Conservation (phyloP, 129 eudicot species). For the Chrysanthemum makinoi region DNA sequence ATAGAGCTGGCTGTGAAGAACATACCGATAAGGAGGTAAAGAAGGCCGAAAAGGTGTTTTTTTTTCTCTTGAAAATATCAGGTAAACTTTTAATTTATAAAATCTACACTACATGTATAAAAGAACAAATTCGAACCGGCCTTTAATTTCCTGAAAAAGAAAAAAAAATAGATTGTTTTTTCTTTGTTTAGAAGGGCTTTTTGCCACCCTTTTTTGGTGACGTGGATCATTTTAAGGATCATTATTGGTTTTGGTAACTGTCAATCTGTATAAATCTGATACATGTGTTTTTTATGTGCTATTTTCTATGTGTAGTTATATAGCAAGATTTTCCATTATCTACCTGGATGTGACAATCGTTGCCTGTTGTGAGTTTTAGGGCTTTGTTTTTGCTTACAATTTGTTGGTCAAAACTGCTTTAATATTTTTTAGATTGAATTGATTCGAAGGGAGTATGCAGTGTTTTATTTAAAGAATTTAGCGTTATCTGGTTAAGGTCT, state of each 20-base stretch:
- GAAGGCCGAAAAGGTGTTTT: background rate
- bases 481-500: background rate
- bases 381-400: background rate
- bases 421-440: background rate
- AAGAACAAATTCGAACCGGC: too few species aligned
- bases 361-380: background rate
- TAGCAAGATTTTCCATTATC: background rate
- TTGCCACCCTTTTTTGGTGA: background rate
- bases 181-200: background rate
- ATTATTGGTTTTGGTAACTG: background rate
- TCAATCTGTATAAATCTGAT: background rate
- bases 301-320: background rate
- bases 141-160: too few species aligned
- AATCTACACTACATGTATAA: too few species aligned
- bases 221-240: background rate
- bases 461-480: background rate
- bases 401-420: background rate
- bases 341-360: background rate
- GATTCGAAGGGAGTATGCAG: conserved; percentile 10
- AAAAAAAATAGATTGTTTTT: background rate
- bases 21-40: background rate
- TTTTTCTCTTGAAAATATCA: conserved; percentile 19
- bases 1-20: background rate
- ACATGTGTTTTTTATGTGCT: background rate
- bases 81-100: conserved; percentile 8